Percentiles rank a stretch among this genome's conserved stretches.
These are phyloP conservation scores for Purshia tridentata DNA, from an alignment of 306 rosid genomes.

Conservation along the genomic window DNA sequence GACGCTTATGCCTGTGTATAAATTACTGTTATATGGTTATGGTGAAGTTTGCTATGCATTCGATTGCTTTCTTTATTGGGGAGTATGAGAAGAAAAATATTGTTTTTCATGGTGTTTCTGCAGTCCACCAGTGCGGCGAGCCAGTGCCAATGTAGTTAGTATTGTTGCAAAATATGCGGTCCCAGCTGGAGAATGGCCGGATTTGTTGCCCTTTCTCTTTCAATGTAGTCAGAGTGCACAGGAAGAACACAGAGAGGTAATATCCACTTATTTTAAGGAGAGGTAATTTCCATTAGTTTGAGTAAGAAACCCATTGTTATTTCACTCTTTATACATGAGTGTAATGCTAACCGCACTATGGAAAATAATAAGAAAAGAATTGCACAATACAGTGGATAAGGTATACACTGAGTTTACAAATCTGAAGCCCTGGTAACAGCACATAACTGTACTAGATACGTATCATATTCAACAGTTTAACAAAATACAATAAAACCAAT, in stretches of 20 bases:
- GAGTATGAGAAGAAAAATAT: background rate
- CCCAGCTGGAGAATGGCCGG: conserved; percentile 95
- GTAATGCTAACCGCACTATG: too few relatives aligned
- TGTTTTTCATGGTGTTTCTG: conserved; percentile 21
- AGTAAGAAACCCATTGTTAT: background rate
- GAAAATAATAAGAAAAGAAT: too few relatives aligned
- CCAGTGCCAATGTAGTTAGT: conserved; percentile 95
- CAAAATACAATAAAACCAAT: too few relatives aligned
- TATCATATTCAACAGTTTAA: too few relatives aligned
- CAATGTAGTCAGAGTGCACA: conserved; percentile 93
- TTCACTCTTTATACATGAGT: background rate
- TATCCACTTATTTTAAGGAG: conserved; percentile 35
- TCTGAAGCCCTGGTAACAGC: too few relatives aligned
- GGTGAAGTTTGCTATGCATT: background rate
- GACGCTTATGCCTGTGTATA: too few relatives aligned
- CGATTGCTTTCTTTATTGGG: background rate
- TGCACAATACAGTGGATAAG: too few relatives aligned
- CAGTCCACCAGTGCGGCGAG: conserved; percentile 94
- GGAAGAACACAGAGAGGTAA: conserved; percentile 95
- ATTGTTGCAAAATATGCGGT: conserved; percentile 88
- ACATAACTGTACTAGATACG: too few relatives aligned
- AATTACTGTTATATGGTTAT: background rate
- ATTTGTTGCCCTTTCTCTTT: conserved; percentile 88
- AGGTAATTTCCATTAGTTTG: conserved; percentile 45
- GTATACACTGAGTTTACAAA: too few relatives aligned